Evolutionary conservation across 176 grass and related monocot genomes (phyloP).

Genomic region (Triticum urartu): DNA sequence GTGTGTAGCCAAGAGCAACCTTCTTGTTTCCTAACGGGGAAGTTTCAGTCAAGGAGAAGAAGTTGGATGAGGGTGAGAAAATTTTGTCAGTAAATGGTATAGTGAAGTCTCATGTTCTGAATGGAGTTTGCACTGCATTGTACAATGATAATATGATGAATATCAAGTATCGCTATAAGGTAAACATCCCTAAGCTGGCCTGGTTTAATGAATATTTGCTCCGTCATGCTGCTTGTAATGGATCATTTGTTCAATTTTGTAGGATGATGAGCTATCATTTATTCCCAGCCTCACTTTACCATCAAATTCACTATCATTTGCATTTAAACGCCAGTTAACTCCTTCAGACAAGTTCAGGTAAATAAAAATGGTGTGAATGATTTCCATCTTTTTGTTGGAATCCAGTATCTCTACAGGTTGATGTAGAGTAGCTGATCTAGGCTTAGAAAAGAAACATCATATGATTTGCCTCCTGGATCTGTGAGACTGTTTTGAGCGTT

Average conservation of each 20-base stretch:
- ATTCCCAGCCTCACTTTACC: slow-evolving; percentile 75
- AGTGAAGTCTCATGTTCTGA: slow-evolving; percentile 58
- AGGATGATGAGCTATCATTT: slow-evolving; percentile 92
- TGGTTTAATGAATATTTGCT: slow-evolving; percentile 12
- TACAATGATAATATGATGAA: slow-evolving; percentile 71
- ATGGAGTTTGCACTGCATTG: slow-evolving; percentile 69
- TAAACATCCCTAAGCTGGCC: slow-evolving; percentile 36
- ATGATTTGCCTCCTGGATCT: background rate
- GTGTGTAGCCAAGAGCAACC: slow-evolving; percentile 78
- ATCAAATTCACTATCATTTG: slow-evolving; percentile 70
- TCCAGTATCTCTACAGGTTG: background rate
- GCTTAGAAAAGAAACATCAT: slow-evolving; percentile 18
- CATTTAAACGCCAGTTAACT: slow-evolving; percentile 82
- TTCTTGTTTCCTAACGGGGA: slow-evolving; percentile 70
- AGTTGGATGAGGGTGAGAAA: slow-evolving; percentile 55
- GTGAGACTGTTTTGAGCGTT: background rate
- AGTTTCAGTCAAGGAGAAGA: slow-evolving; percentile 75
- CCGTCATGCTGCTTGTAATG: slow-evolving; percentile 1
- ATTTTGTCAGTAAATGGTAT: slow-evolving; percentile 66
- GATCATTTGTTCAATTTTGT: slow-evolving; percentile 16
- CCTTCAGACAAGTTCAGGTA: slow-evolving; percentile 85
- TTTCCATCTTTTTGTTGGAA: background rate
- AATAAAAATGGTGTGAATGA: slow-evolving; percentile 20
- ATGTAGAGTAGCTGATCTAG: background rate
- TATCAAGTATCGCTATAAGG: slow-evolving; percentile 93